Evolutionary conservation across 805 yeast species (phyloP), one percentile per base, ranked within the genome.

Genomic region (Dipodascus albidus): DNA sequence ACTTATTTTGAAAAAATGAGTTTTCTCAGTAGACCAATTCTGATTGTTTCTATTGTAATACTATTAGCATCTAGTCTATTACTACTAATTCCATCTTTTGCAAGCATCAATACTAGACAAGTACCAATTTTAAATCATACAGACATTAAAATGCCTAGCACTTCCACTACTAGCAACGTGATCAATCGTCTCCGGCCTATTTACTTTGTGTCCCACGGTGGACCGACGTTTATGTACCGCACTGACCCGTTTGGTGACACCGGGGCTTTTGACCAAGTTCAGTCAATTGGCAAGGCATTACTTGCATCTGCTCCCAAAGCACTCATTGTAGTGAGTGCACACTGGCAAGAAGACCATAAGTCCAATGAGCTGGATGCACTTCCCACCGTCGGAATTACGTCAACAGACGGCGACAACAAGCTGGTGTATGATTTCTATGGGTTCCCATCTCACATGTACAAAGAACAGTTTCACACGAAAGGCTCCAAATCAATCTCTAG

Each of bases 151-250:
- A 31, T 31, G 38, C 38, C 38, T 31, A 31, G 14, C 44, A 38
- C 44, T 4, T 38, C 44, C 15, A 6, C 44, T 17, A 38, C 20
- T 38, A n/a, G 4, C 15, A 38, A 38, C 20, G 20, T 14, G 4
- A 38, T 19, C n/a, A 38, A 19, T 14, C 44, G 44, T 38, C 44
- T 38, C 44, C 17, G 15, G 6, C 91, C 93, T 3, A 76, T 81
- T 0, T 83, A 69, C 63, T 87, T 85, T 65, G 63, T 85, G 47
- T 80, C 87, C n/a, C 95, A 86, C 67, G 95, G 95, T 4, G 93
- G 90, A 0, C 95, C 95, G 4, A 80, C 85, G 1, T 84, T 86
- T 64, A 78, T 85, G 73, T 82, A 83, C 60, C 64, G 71, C 35
- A 67, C 72, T n/a, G 75, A 70, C 50, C 67, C 70, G 50, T 80